Conservation (phyloP, 805 yeast species). For the Suhomyces tanzawaensis region DNA sequence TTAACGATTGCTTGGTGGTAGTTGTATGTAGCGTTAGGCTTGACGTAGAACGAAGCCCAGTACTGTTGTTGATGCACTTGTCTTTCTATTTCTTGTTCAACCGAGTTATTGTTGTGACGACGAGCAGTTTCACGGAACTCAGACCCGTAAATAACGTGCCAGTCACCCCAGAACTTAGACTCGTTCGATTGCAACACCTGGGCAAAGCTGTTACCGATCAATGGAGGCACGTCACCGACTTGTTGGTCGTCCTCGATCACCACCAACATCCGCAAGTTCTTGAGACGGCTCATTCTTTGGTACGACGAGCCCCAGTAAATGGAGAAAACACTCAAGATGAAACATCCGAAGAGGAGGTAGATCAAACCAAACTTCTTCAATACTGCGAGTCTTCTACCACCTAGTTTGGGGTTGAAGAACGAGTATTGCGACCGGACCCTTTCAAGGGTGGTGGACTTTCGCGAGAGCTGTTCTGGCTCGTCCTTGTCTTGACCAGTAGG, state of each 20-base stretch:
- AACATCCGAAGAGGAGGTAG: constrained; percentile 23
- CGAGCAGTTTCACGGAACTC: constrained; percentile 30
- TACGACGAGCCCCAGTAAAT: constrained; percentile 43
- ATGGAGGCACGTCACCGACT: constrained; percentile 20
- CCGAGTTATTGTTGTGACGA: constrained; percentile 16
- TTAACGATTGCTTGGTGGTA: constrained; percentile 38
- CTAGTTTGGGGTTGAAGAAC: constrained; percentile 29
- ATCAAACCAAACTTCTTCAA: constrained; percentile 16
- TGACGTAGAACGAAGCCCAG: constrained; percentile 30
- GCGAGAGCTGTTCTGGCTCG: not conserved
- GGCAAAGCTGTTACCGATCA: constrained; percentile 28
- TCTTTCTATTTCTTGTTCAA: constrained; percentile 17
- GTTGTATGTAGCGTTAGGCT: constrained; percentile 26
- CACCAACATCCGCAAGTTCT: constrained; percentile 35
- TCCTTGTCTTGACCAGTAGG: not conserved
- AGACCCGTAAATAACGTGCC: constrained; percentile 20
- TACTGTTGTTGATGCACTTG: constrained; percentile 26
- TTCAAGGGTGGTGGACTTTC: not conserved
- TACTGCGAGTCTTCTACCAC: constrained; percentile 18
- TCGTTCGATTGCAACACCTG: constrained; percentile 11
- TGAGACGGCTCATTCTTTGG: constrained; percentile 25
- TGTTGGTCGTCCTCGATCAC: constrained; percentile 32
- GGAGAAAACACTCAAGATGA: constrained; percentile 32
- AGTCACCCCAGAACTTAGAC: constrained; percentile 25
- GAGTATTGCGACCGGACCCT: constrained; percentile 15